Evolutionary conservation across 164 flowering plant species (phyloP).

Genomic region (Pachysandra terminalis): DNA sequence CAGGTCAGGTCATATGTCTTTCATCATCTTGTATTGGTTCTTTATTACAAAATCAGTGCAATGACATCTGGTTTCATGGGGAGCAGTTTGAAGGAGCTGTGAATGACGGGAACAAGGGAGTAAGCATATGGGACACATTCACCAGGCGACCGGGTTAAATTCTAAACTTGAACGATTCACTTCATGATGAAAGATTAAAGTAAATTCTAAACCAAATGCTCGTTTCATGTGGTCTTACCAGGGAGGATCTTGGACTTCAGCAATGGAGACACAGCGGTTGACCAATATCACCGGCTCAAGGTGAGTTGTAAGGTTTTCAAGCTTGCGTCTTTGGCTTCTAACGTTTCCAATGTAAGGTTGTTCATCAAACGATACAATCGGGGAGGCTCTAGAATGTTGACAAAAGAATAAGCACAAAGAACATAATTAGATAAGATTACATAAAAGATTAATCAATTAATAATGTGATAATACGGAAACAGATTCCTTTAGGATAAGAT

Average conservation of each 20-base stretch:
- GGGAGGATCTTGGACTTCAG: slow-evolving; percentile 83
- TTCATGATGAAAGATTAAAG: background rate
- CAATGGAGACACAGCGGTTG: slow-evolving; percentile 78
- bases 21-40: background rate
- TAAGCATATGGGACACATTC: slow-evolving; percentile 86
- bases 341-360: background rate
- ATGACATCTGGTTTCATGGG: background rate
- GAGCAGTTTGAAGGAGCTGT: slow-evolving; percentile 86
- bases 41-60: background rate
- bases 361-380: background rate
- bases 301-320: slow-evolving; percentile 23
- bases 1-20: slow-evolving; percentile 41
- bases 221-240: slow-evolving; percentile 16
- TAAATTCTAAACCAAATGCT: background rate
- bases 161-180: background rate
- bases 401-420: background rate
- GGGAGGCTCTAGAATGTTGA: too few relatives aligned
- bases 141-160: slow-evolving; percentile 45
- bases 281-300: slow-evolving; percentile 85
- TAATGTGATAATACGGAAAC: background rate
- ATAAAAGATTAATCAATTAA: background rate
- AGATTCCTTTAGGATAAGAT: background rate
- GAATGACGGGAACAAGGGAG: slow-evolving; percentile 72
- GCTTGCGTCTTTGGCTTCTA: background rate
- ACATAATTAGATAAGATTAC: too few relatives aligned